Evolutionary conservation across 495 filamentous ascomycete genomes (phyloP), one percentile per base, ranked within the genome.

Genomic region (Penicillium waksmanii): DNA sequence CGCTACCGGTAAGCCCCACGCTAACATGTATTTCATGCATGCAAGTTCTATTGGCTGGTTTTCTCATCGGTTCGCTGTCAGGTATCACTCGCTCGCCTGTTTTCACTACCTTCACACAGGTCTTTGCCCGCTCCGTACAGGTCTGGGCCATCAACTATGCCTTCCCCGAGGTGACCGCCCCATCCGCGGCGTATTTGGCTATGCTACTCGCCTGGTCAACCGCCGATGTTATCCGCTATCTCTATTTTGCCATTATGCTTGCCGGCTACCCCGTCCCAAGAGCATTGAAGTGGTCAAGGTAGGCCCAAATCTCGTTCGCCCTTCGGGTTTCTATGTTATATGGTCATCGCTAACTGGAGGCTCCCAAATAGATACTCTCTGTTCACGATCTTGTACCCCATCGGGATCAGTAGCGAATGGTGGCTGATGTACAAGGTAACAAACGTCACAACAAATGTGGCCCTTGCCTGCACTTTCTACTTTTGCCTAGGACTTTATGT

Each of bases 401-500:
- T 85, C 50, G 83, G 83, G 17, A 83, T 84, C 44, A 56, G 60
- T 2, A 77, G 78, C 51, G 83, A 84, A 62, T 75, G 70, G 62
- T 82, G 72, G 76, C 63, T 84, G 43, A 78, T 84, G 55, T 81
- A 70, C 25, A 63, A 68, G 23, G 73, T 74, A 9, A 65, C 75
- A 10, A 61, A 42, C 13, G 60, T 62, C 2, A 74, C 74, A 12
- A 44, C 33, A 1, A 60, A 40, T 23, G 33, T 27, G 65, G 56
- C 63, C 21, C 65, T 74, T 1, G 60, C 64, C 23, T 59, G 35
- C 12, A 66, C 73, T 8, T 73, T 72, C 40, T 74, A 73, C 47
- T 71, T 76, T 42, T 75, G 88, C 56, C 63, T 92, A 64, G 73
- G 79, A 47, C 77, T 85, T 33, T 95, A 93, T 74, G 80, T 87